Evolutionary conservation across 495 filamentous ascomycete genomes (phyloP), one percentile per base, ranked within the genome.

Genomic region (Hyaloscypha bicolor): DNA sequence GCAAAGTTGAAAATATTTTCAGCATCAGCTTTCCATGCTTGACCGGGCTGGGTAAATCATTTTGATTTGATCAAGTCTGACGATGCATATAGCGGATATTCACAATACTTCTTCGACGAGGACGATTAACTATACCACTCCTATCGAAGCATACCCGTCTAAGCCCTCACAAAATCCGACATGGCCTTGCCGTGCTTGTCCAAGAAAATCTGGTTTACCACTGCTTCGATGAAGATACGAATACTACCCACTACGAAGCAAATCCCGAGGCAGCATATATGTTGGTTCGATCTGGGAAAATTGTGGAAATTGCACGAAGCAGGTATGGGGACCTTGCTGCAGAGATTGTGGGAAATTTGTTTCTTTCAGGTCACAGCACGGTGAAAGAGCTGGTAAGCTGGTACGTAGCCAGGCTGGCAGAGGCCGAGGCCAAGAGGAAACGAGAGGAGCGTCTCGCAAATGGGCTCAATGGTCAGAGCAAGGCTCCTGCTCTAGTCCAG

Each of bases 171-270:
- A 89, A 93, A 69, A 76, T 96, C 39, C 91, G 86, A 62, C 85
- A 93, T 79, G 93, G 90, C 19, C 83, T 98, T 48, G 87, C 85
- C 39, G 89, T 94, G 31, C 90, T 99, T 72, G 83, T 94, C 55
- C 95, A 98, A 75, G 88, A 96, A 71, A 91, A 94, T 68, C 85
- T 99, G 21, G 84, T 96, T 12, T 90, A 88, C 73, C 89, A 94
- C 76, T 85, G 88, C 69, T 84, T 86, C 64, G 86, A 91, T 48
- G 71, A 80, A 48, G 85, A 89, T 62, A 84, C 82, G 31, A 48
- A 48, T 48, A 73, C 82, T 39, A 90, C 92, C 30, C 86, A 87
- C 73, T 98, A 97, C 78, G 90, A 96, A 71, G 89, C 91, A 30
- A 90, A 95, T 64, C 77, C 85, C 71, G 79, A 85, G 57, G 82